These are phyloP conservation scores for Dentipellis sp. DNA, from an alignment of 768 basidiomycete genomes.

Conservation along the genomic window DNA sequence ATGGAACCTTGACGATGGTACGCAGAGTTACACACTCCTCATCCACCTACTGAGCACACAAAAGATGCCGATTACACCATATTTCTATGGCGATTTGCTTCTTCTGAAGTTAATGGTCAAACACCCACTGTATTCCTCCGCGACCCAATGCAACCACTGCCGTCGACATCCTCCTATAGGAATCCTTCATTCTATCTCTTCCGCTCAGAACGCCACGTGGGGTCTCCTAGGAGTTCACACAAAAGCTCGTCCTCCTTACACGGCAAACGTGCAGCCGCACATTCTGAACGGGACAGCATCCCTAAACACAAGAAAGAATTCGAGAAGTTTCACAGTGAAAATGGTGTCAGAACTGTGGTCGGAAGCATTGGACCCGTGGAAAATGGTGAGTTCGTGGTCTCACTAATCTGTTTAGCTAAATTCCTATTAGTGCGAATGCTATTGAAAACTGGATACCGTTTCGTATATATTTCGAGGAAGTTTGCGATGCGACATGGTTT, in stretches of 20 bases:
- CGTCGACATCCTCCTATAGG: constrained; percentile 50
- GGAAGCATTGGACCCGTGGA: constrained; percentile 89
- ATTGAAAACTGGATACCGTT: constrained; percentile 81
- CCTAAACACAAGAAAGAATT: constrained; percentile 70
- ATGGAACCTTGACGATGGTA: constrained; percentile 90
- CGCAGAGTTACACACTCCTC: background rate
- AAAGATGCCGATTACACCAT: constrained; percentile 84
- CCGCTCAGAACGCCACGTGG: constrained; percentile 20
- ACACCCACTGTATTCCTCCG: constrained; percentile 55
- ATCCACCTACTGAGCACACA: background rate
- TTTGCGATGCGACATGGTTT: constrained; percentile 87
- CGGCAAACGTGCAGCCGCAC: constrained; percentile 22
- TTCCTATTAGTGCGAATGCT: constrained; percentile 73
- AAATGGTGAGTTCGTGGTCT: constrained; percentile 44
- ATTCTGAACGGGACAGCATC: constrained; percentile 32
- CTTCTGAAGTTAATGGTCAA: constrained; percentile 17
- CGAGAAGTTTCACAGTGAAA: constrained; percentile 79
- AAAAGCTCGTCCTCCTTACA: constrained; percentile 20
- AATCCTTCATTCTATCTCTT: constrained; percentile 71
- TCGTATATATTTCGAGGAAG: constrained; percentile 92
- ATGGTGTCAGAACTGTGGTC: constrained; percentile 87
- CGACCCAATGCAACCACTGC: constrained; percentile 51
- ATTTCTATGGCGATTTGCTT: constrained; percentile 62
- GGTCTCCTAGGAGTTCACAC: constrained; percentile 12
- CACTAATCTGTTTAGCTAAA: background rate